Conservation (phyloP, 805 yeast genomes). For the Candida tallmaniae region DNA sequence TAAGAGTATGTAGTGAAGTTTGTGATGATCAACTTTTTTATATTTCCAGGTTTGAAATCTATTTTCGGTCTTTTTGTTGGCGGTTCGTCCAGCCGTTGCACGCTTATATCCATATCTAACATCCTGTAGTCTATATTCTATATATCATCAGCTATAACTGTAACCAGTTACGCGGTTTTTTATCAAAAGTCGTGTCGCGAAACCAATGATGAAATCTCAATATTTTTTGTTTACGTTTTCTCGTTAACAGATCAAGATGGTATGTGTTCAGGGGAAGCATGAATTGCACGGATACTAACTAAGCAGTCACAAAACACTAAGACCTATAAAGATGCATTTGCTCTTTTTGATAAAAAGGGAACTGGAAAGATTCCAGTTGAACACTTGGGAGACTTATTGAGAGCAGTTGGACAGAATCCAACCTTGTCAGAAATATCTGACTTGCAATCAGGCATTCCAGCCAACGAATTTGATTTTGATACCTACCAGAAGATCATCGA, state of each 20-base stretch:
- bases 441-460: slow-evolving; percentile 41
- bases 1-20: slow-evolving; percentile 68
- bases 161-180: too few relatives aligned
- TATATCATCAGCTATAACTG: too few relatives aligned
- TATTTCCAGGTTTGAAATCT: slow-evolving; percentile 37
- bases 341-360: slow-evolving; percentile 93
- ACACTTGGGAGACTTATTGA: slow-evolving; percentile 83
- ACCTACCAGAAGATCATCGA: slow-evolving; percentile 71
- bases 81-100: too few relatives aligned
- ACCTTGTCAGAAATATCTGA: slow-evolving; percentile 79
- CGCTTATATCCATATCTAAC: too few relatives aligned
- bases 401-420: slow-evolving; percentile 99
- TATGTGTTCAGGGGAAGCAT: background rate
- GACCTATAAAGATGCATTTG: slow-evolving; percentile 84
- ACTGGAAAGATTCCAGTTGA: slow-evolving; percentile 84
- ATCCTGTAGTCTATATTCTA: too few relatives aligned
- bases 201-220: too few relatives aligned
- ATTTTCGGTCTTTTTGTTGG: too few relatives aligned
- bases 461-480: slow-evolving; percentile 62
- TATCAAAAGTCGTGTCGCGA: too few relatives aligned
- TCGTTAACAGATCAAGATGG: background rate
- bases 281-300: slow-evolving; percentile 20
- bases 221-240: background rate
- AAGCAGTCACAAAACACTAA: slow-evolving; percentile 41
- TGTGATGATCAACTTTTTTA: slow-evolving; percentile 46